Percentiles rank a stretch among this genome's conserved stretches.
phyloP scores from a whole-genome alignment of 345 rosid genomes.

The Eucalyptus shirleyi region DNA sequence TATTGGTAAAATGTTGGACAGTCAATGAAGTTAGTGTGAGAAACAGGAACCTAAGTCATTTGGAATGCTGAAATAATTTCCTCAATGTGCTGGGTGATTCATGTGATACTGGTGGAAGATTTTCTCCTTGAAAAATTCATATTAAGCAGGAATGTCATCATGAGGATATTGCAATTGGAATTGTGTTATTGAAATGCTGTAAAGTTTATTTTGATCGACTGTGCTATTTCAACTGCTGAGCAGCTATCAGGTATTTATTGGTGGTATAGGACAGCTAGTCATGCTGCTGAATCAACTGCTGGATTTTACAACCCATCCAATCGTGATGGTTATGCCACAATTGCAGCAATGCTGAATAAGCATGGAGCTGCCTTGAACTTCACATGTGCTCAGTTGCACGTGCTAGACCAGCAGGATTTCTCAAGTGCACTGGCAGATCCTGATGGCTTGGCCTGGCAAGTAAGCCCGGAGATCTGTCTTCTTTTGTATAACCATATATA shows the following conservation, averaged over 20 bases:
- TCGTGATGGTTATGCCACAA: slow-evolving; percentile 80
- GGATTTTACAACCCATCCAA: slow-evolving; percentile 90
- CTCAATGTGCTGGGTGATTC: neutral
- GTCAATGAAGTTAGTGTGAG: neutral
- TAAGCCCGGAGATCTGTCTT: slow-evolving; percentile 1
- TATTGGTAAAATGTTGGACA: neutral
- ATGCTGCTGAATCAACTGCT: slow-evolving; percentile 92
- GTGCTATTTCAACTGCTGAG: slow-evolving; percentile 27
- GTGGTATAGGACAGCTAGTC: slow-evolving; percentile 97
- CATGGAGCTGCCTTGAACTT: slow-evolving; percentile 65
- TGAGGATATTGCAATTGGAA: neutral
- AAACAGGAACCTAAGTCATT: neutral
- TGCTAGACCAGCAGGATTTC: slow-evolving; percentile 44
- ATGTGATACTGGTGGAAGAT: neutral
- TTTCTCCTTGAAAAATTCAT: neutral
- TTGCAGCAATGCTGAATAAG: slow-evolving; percentile 57
- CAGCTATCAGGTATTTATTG: slow-evolving; percentile 93
- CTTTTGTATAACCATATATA: neutral
- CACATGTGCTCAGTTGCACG: slow-evolving; percentile 41
- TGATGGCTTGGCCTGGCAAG: slow-evolving; percentile 85
- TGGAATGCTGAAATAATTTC: neutral
- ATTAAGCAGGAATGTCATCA: neutral
- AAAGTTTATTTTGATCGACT: neutral
- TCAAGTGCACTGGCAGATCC: slow-evolving; percentile 58
- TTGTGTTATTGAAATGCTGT: neutral